A percentile compares a stretch with the other conserved stretches of the same genome.
These are phyloP conservation scores for Fomitopsis pulvina DNA, from an alignment of 768 basidiomycete genomes.

Conservation along the genomic window DNA sequence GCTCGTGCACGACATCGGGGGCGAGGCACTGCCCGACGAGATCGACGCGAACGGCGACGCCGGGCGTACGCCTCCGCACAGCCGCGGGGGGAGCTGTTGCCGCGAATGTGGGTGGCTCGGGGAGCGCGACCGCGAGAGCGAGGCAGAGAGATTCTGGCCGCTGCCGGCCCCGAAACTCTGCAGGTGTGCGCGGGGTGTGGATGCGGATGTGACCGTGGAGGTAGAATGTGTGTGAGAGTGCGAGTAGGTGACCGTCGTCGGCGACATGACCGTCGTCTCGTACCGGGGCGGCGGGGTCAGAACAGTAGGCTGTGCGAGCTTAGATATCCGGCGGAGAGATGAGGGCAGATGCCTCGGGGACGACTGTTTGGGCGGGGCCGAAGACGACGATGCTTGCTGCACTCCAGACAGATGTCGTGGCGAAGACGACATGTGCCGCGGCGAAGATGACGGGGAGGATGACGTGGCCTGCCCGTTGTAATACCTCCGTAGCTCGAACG, in stretches of 20 bases:
- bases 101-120: not conserved
- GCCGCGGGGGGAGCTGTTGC: conserved; percentile 1
- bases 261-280: conserved; percentile 8
- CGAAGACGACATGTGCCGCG: conserved; percentile 4
- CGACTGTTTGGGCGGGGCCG: not conserved
- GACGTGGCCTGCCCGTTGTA: not conserved
- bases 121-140: conserved; percentile 15
- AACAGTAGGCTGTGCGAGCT: not conserved
- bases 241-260: conserved; percentile 25
- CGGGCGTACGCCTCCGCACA: conserved; percentile 8
- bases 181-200: conserved; percentile 30
- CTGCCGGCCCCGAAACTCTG: conserved; percentile 13
- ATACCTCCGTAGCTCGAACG: not conserved
- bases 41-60: conserved; percentile 24
- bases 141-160: too few relatives aligned
- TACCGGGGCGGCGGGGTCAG: not conserved
- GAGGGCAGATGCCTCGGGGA: not conserved
- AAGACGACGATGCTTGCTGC: not conserved
- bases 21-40: conserved; percentile 45
- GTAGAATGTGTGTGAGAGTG: conserved; percentile 45
- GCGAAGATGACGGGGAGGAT: not conserved
- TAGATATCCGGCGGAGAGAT: conserved; percentile 1
- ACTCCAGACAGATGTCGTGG: not conserved
- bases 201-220: conserved; percentile 38
- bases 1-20: conserved; percentile 52